These are phyloP conservation scores for Colletotrichum paranaense DNA, from an alignment of 2,329 filamentous ascomycete genomes.

Conservation along the genomic window DNA sequence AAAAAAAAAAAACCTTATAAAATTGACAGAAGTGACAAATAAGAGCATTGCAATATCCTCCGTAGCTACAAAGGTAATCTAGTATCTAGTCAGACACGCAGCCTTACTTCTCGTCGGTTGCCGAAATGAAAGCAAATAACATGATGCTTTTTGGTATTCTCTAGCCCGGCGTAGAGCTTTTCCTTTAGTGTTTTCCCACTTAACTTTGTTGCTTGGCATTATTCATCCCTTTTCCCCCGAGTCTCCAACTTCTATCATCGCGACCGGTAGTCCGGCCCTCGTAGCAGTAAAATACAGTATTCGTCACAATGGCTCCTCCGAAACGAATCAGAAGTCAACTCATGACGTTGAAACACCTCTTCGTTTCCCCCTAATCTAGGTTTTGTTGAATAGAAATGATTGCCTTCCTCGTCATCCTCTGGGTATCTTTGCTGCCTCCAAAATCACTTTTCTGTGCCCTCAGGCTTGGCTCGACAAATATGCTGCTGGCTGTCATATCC, in stretches of 20 bases:
- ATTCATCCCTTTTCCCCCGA: background rate
- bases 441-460: background rate
- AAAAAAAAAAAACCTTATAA: no score
- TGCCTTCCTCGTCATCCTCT: background rate
- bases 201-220: background rate
- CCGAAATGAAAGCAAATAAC: background rate
- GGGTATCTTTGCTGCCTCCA: conserved; percentile 3
- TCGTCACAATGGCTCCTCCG: background rate
- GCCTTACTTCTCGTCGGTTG: background rate
- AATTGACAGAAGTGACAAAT: no score
- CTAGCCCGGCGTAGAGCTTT: no score
- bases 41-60: no score
- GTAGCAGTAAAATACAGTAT: background rate
- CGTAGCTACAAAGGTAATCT: background rate
- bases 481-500: background rate
- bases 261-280: background rate
- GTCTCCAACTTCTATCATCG: background rate
- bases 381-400: background rate
- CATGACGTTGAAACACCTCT: background rate
- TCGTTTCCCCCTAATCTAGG: background rate
- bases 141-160: background rate
- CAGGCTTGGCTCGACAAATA: background rate
- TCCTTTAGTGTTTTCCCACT: background rate
- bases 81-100: background rate
- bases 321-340: background rate